Evolutionary conservation across 257 asterid species (phyloP), one percentile per base, ranked within the genome.

Genomic region (Cinchona pubescens): DNA sequence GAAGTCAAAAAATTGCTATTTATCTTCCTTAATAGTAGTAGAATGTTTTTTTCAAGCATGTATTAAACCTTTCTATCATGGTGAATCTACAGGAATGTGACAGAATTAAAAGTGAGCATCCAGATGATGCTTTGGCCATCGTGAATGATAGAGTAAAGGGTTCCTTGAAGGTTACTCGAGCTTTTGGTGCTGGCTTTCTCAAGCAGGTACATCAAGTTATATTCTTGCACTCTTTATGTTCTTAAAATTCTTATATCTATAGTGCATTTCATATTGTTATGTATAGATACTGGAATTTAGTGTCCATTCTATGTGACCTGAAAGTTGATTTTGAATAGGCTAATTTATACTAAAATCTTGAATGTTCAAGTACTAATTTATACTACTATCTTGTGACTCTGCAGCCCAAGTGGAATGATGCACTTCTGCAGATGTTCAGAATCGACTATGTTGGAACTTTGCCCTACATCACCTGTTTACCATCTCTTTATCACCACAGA

Each of bases 101-200:
- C 75, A 86, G 93, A 87, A 91, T 95, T 63, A 80, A 82, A 76
- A 86, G 80, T 6, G 96, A 90, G 9, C 99, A 92, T 76, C 86
- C 78, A 0, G 97, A 90, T 73, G 99, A 95, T 87, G 77, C 92
- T 49, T 81, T 69, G 15, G 97, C 96, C 25, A 78, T 95, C 27
- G 58, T 73, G 68, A 95, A 95, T 37, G 92, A 86, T 65, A 78
- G 99, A 59, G 99, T 95, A 67, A 95, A 95, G 76, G 99, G 98
- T 45, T 90, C 96, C 27, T 79, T 95, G 83, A 91, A 87, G 82
- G 99, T 95, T 49, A 92, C 98, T 12, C 92, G 99, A 48, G 99
- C 99, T 23, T 95, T 95, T 72, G 99, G 99, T 14, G 98, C 98
- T 5, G 99, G 97, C 76, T 95, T 77, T 79, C 95, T 95, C 75